Evolutionary conservation across 2,329 filamentous ascomycete genomes (phyloP).

Genomic region (Phyllosticta ampelicida): DNA sequence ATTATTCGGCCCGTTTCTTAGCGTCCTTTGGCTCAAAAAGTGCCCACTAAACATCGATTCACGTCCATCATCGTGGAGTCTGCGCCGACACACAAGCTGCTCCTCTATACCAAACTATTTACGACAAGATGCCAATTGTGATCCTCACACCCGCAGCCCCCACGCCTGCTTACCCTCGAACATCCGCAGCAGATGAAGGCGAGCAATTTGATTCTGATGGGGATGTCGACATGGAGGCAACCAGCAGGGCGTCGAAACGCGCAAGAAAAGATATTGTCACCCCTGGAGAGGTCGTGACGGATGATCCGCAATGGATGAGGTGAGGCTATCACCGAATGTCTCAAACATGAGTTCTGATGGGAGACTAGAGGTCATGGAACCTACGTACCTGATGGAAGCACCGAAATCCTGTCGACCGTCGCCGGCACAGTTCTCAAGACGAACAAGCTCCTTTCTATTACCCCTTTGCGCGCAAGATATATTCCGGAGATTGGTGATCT

Average conservation of each 20-base stretch:
- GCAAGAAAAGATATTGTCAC: conserved; percentile 55
- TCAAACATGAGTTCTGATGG: not conserved
- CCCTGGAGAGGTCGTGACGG: conserved; percentile 78
- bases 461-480: conserved; percentile 83
- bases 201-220: conserved; percentile 33
- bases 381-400: conserved; percentile 53
- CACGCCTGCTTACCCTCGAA: conserved; percentile 18
- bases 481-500: conserved; percentile 93
- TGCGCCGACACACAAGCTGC: no score
- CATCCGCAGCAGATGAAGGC: conserved; percentile 22
- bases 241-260: conserved; percentile 31
- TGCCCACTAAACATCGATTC: not conserved
- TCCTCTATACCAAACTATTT: not conserved
- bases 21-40: not conserved
- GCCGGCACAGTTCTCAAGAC: conserved; percentile 85
- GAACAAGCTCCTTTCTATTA: conserved; percentile 91
- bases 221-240: conserved; percentile 39
- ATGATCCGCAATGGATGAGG: conserved; percentile 90
- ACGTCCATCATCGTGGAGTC: not conserved
- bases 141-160: conserved; percentile 44
- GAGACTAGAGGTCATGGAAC: conserved; percentile 75
- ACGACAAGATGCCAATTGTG: conserved; percentile 46
- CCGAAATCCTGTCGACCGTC: conserved; percentile 75
- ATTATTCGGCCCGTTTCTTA: not conserved
- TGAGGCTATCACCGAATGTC: conserved; percentile 12